Percentiles rank a stretch among this genome's conserved stretches.
Conservation (phyloP, 2,329 filamentous ascomycete species). For the Beauveria sp. region DNA sequence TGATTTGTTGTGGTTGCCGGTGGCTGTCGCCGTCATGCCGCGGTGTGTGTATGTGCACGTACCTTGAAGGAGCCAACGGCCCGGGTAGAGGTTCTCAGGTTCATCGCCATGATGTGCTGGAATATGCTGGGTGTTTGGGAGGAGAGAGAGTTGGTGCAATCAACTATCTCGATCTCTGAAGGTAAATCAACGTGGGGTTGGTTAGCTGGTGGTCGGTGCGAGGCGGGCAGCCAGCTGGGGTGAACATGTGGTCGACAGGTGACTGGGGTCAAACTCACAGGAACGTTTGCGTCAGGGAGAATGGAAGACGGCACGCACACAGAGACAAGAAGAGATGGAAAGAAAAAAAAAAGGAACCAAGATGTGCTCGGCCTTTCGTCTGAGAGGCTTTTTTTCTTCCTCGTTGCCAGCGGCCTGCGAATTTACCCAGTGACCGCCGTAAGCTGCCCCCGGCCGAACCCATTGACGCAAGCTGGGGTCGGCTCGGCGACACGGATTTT, state of each 20-base stretch:
- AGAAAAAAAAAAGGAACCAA: background rate
- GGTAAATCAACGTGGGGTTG: conserved; percentile 8
- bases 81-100: conserved; percentile 52
- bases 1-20: background rate
- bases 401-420: background rate
- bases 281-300: background rate
- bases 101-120: conserved; percentile 51
- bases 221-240: background rate
- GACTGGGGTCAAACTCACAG: background rate
- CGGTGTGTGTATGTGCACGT: conserved; percentile 20
- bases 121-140: background rate
- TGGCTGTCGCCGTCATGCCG: background rate
- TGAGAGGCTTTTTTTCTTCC: conserved; percentile 8
- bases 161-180: conserved; percentile 9
- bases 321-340: background rate
- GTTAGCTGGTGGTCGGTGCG: conserved; percentile 8
- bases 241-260: too few species aligned
- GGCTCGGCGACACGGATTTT: conserved; percentile 12
- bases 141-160: background rate
- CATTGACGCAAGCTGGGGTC: conserved; percentile 3
- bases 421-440: conserved; percentile 3
- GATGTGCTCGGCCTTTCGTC: background rate
- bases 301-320: background rate
- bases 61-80: conserved; percentile 60
- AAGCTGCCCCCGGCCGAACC: background rate